Conservation (phyloP, 169 alveolate genomes). For the Cryptosporidium xiaoi region DNA sequence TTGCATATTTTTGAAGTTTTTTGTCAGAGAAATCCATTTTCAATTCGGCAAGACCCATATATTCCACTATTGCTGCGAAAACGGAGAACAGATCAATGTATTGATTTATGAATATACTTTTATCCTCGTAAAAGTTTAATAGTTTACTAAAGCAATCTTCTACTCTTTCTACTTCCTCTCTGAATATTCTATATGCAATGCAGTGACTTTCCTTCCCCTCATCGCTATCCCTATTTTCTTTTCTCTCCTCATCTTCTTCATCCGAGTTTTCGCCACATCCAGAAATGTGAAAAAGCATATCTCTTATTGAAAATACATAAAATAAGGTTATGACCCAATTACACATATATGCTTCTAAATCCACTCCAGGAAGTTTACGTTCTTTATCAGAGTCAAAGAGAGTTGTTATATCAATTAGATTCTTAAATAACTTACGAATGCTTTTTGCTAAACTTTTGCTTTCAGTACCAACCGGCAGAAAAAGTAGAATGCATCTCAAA, state of each 20-base stretch:
- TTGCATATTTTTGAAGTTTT: constrained; percentile 22
- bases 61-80: constrained; percentile 28
- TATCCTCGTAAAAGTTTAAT: constrained; percentile 17
- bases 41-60: constrained; percentile 30
- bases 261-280: neutral
- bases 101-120: constrained; percentile 4
- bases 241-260: constrained; percentile 20
- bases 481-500: constrained; percentile 17
- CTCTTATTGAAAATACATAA: constrained; percentile 25
- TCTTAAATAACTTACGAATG: constrained; percentile 22
- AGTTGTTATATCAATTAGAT: constrained; percentile 10
- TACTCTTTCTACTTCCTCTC: neutral
- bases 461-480: constrained; percentile 9
- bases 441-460: constrained; percentile 1
- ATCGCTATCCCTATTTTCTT: neutral
- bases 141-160: constrained; percentile 6
- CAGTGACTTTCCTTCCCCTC: neutral
- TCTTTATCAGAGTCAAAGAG: constrained; percentile 8
- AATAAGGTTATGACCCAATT: constrained; percentile 4
- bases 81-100: constrained; percentile 33
- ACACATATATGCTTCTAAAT: constrained; percentile 27
- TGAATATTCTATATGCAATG: constrained; percentile 8
- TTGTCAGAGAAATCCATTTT: constrained; percentile 3
- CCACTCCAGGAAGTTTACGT: neutral
- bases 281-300: constrained; percentile 13